phyloP scores from a whole-genome alignment of 495 filamentous ascomycete genomes.

The Entonaema liquescens region DNA sequence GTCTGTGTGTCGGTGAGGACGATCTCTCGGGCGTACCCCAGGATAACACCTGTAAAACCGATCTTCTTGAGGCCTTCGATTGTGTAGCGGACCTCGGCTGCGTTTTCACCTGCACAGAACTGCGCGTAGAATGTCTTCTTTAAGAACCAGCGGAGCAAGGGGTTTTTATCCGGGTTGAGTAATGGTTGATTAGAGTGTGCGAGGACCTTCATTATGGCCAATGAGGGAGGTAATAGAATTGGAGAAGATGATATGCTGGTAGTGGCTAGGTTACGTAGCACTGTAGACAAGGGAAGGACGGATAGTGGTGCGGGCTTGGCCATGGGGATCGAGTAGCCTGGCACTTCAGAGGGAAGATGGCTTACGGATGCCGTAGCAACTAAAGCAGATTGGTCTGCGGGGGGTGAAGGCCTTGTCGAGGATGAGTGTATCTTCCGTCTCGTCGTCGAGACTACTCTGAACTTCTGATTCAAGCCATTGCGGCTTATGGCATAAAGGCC shows the following conservation, averaged over 20 bases:
- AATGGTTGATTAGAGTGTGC: conserved; percentile 70
- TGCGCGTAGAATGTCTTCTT: conserved; percentile 85
- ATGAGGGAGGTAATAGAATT: conserved; percentile 72
- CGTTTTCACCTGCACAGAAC: conserved; percentile 81
- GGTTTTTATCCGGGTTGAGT: conserved; percentile 67
- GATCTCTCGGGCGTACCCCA: conserved; percentile 80
- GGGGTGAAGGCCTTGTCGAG: conserved; percentile 47
- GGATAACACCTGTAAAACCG: conserved; percentile 79
- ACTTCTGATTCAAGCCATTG: conserved; percentile 23
- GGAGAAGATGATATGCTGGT: conserved; percentile 82
- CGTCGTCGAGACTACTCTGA: conserved; percentile 19
- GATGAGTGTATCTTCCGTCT: conserved; percentile 54
- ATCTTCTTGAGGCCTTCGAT: conserved; percentile 67
- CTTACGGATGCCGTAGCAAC: conserved; percentile 28
- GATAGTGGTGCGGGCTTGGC: conserved; percentile 64
- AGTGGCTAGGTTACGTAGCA: conserved; percentile 82
- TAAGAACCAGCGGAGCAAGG: conserved; percentile 64
- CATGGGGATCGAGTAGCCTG: conserved; percentile 39
- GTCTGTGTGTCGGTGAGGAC: conserved; percentile 65
- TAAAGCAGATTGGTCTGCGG: conserved; percentile 43
- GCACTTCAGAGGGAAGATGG: conserved; percentile 28
- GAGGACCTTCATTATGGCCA: conserved; percentile 72
- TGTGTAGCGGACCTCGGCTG: conserved; percentile 66
- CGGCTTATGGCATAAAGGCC: conserved; percentile 37
- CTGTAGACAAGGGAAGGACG: conserved; percentile 73